phyloP scores from a whole-genome alignment of 345 rosid genomes.

The Eutrema heterophyllum region DNA sequence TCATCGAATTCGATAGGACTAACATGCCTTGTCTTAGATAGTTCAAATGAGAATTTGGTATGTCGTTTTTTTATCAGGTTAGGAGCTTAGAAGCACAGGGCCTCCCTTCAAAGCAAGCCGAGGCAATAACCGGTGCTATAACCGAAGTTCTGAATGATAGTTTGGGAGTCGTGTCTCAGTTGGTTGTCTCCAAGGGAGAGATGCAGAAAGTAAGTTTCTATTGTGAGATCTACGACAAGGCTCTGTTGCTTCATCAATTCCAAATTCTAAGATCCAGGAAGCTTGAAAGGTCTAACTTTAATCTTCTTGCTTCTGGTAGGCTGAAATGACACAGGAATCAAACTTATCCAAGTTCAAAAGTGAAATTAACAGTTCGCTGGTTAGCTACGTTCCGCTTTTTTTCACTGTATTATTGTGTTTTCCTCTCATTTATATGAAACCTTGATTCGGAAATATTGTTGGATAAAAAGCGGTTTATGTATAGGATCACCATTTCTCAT shows the following conservation, averaged over 20 bases:
- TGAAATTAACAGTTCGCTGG: slow-evolving; percentile 70
- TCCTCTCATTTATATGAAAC: not conserved
- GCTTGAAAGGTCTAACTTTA: not conserved
- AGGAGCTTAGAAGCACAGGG: slow-evolving; percentile 80
- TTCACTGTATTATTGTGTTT: not conserved
- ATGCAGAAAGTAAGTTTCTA: slow-evolving; percentile 65
- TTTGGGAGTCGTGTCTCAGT: slow-evolving; percentile 69
- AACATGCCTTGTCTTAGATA: not conserved
- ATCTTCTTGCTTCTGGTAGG: slow-evolving; percentile 33
- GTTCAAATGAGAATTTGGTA: not conserved
- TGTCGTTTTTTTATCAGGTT: slow-evolving; percentile 46
- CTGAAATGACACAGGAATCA: slow-evolving; percentile 66
- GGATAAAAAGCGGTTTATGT: slow-evolving; percentile 7
- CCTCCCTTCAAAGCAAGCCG: slow-evolving; percentile 86
- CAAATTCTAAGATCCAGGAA: not conserved
- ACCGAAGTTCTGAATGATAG: slow-evolving; percentile 73
- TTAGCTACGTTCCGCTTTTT: slow-evolving; percentile 13
- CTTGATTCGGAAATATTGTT: not conserved
- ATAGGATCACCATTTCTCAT: slow-evolving; percentile 69
- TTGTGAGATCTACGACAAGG: not conserved
- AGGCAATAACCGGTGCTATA: slow-evolving; percentile 73
- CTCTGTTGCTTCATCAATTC: not conserved
- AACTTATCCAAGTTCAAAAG: slow-evolving; percentile 77
- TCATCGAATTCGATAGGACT: not conserved
- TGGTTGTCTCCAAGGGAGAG: slow-evolving; percentile 67